Base-by-base conservation (phyloP, 2,329 filamentous ascomycete genomes). In the Fusarium ramigenum region DNA sequence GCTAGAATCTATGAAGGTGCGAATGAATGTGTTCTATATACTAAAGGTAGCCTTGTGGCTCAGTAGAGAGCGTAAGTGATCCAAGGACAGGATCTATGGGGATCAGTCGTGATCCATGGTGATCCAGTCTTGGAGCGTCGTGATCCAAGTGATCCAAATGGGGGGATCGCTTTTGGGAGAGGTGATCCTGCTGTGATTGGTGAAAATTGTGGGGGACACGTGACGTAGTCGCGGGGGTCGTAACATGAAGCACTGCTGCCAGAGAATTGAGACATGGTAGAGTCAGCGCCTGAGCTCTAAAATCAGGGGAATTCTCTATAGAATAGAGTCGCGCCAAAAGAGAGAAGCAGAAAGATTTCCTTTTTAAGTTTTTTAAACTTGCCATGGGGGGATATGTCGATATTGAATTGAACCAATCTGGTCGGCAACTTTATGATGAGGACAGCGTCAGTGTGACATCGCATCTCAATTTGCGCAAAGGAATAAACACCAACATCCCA, bases 251-350 rank as follows among this genome's bases (percentile, higher is more conserved):
- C n/a, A 12, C 14, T 4, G 19, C 14, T 16, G 19, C 16, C 4
- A 9, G 25, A 11, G 3, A 49, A 49, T 9, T 9, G 21, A n/a
- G 9, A 32, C 3, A 32, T 7, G 12, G 15, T 49, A 5, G 7
- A 30, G n/a, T 32, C 1, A 4, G 46, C 21, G 46, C 4, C 19
- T 6, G 3, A n/a, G 28, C 3, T 18, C 16, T 4, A 21, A 19
- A 46, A 28, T 28, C 1, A 21, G 3, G 3, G 7, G 10, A 47
- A 30, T 3, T 0, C n/a, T n/a, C 4, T 0, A 7, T n/a, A 7
- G 1, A 4, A 12, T 7, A 21, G 9, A n/a, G 19, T 11, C 2
- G 5, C 1, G 1, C 5, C 7, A 16, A 3, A 30, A 16, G 14
- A 5, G 2, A 3, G 3, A 30, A 9, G 10, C 1, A 11, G 3